These are phyloP conservation scores for Entamoeba invadens DNA, from an alignment of 208 protist species.

Conservation along the genomic window DNA sequence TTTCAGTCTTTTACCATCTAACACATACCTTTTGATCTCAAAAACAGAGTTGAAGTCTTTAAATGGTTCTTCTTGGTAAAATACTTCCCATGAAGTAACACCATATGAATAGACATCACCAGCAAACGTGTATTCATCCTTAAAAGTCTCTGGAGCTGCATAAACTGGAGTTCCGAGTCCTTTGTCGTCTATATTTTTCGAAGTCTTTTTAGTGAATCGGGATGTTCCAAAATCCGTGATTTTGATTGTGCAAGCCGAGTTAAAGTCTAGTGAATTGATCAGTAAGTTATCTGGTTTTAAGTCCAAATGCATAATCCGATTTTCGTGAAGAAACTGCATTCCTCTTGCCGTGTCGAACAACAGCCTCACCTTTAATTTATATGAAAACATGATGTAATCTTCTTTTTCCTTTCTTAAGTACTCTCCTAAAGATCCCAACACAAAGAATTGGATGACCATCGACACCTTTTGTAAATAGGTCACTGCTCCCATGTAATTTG, in stretches of 20 bases:
- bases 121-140: background rate
- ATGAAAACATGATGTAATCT: too few relatives aligned
- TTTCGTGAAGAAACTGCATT: too few relatives aligned
- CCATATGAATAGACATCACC: background rate
- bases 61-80: background rate
- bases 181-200: background rate
- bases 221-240: conserved; percentile 41
- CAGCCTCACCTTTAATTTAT: background rate
- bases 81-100: background rate
- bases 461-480: background rate
- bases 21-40: background rate
- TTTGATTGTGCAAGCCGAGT: conserved; percentile 15
- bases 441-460: background rate
- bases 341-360: too few relatives aligned
- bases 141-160: background rate
- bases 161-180: too few relatives aligned
- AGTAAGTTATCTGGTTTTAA: conserved; percentile 44
- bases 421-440: too few relatives aligned
- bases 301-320: too few relatives aligned
- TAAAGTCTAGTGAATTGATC: background rate
- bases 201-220: background rate
- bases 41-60: background rate
- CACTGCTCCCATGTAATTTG: too few relatives aligned
- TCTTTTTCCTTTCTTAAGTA: background rate
- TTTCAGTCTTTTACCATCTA: background rate